Evolutionary conservation across 2,329 filamentous ascomycete species (phyloP).

Genomic region (Thermothelomyces thermophilus): DNA sequence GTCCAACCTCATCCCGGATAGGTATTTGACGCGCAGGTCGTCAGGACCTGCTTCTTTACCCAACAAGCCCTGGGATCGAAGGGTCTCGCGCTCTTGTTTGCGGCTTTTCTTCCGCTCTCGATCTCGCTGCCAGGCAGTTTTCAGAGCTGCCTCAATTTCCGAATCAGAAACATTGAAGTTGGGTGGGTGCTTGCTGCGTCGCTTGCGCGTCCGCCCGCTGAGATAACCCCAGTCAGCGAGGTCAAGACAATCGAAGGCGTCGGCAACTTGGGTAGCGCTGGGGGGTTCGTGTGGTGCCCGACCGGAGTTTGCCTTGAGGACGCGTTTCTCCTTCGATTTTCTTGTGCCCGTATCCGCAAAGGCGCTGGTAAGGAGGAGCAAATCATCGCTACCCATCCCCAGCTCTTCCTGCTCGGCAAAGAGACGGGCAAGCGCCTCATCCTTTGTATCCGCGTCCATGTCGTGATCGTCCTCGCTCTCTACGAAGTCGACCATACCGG

Average conservation of each 20-base stretch:
- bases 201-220: constrained; percentile 40
- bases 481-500: no score
- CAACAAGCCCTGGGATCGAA: constrained; percentile 60
- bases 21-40: constrained; percentile 65
- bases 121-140: constrained; percentile 58
- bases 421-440: constrained; percentile 56
- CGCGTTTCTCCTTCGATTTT: neutral
- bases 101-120: constrained; percentile 63
- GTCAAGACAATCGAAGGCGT: constrained; percentile 65
- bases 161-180: constrained; percentile 56
- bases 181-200: constrained; percentile 33
- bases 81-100: constrained; percentile 63
- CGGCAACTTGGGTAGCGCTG: constrained; percentile 36
- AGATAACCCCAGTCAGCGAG: constrained; percentile 76
- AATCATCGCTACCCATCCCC: constrained; percentile 52
- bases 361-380: constrained; percentile 49
- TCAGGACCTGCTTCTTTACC: constrained; percentile 50
- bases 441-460: constrained; percentile 53
- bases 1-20: constrained; percentile 61
- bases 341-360: constrained; percentile 29
- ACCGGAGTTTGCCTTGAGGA: constrained; percentile 20
- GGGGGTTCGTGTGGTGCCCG: constrained; percentile 27
- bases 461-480: no score
- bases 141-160: constrained; percentile 56
- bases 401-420: constrained; percentile 57